Base-by-base conservation (phyloP, 352 stramenopile species). In the Phytophthora pseudosyringae region DNA sequence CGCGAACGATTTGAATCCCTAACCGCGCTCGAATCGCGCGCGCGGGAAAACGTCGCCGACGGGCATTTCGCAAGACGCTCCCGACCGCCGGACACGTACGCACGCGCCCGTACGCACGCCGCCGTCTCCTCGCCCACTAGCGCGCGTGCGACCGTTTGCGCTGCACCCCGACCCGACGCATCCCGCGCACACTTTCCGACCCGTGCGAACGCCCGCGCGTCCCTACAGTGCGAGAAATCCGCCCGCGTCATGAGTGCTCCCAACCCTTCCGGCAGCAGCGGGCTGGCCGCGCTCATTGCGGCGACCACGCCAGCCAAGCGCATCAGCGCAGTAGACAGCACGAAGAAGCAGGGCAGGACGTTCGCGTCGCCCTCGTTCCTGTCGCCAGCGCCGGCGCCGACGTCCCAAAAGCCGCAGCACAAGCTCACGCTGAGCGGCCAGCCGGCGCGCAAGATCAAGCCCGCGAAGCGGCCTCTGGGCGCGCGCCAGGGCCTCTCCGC, bases 371-470 rank as follows among this genome's bases (percentile, higher is more conserved):
- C 71, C 5, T 81, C 75, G 7, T 85, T 88, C 55, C 40, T 85
- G 53, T 88, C 78, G 0, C 78, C 78, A 18, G 47, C 46, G n/a
- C 64, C 76, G 1, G 65, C 36, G 9, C 45, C 36, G 7, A 71
- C 73, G 16, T 26, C 45, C 10, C 66, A 68, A 12, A 75, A 76
- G 28, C 47, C 60, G n/a, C 60, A 70, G 5, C 58, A 63, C 51
- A 73, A 73, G 31, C 67, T 74, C 55, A 83, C 75, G 28, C 54
- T 86, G 2, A 80, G 75, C 35, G 76, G 60, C 36, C 75, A 74
- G 8, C 35, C 57, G 4, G 44, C 59, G 12, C 75, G 71, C 32
- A 83, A 83, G 65, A 33, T 71, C 21, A 81, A 80, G 64, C 52
- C 71, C 21, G 44, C 67, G 3, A 80, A 83, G 64, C 59, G 67